Base-by-base conservation (phyloP, 495 filamentous ascomycete genomes). In the Talaromyces adpressus region DNA sequence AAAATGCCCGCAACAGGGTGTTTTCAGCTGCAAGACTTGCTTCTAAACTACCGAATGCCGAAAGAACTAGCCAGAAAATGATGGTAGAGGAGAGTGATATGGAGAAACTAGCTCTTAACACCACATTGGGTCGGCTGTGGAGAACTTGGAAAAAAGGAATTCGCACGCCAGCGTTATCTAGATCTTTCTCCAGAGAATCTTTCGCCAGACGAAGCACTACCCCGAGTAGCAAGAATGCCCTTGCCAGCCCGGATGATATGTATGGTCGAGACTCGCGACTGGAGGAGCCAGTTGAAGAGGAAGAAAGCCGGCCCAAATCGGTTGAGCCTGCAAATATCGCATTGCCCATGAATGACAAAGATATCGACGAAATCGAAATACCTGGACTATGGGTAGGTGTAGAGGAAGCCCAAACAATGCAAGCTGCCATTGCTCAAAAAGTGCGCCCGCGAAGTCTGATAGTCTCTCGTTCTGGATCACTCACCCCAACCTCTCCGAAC, bases 101-200 rank as follows among this genome's bases (percentile, higher is more conserved):
- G 79, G 93, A 98, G 72, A 93, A 94, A 63, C 79, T 98, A 64
- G 94, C 93, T 4, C 78, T 98, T 62, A 91, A 94, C 70, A 81
- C 90, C 49, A 93, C 91, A 12, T 76, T 99, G 3, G 93, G 95
- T 14, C 81, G 93, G 36, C 75, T 98, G 32, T 99, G 95, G 95
- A 85, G 95, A 68, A 89, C 91, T 32, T 99, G 95, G 95, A 90
- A 93, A 71, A 95, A 96, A 75, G 87, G 86, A 63, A 83, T 89
- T 56, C 76, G 80, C 53, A 63, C 73, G 3, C 71, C 75, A 8
- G 77, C 69, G 20, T 57, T 79, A 18, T 73, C 77, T 11, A 71
- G 75, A 34, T 69, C 75, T 6, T 54, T 77, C 18, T 80, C 78
- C 4, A 68, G 77, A 57, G 80, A 82, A 61, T 82, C 81, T 0